Percentiles rank a stretch among this genome's conserved stretches.
phyloP scores from a whole-genome alignment of 148 eudicot species.

The Diospyros kaki region DNA sequence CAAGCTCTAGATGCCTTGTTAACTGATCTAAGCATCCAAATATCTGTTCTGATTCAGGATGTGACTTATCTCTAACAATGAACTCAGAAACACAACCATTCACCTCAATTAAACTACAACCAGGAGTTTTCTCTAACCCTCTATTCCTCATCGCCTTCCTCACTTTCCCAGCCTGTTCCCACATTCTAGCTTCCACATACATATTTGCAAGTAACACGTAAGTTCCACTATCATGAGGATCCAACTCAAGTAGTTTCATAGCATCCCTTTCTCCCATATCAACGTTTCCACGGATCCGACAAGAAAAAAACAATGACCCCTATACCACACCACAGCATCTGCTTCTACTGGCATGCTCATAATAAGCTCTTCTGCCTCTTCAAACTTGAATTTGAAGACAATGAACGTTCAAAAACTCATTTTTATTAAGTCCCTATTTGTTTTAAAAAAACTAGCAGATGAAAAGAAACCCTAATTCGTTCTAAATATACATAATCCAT shows the following conservation, averaged over 20 bases:
- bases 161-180: too few species aligned
- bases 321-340: constrained; percentile 56
- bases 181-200: constrained; percentile 54
- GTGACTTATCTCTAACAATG: too few species aligned
- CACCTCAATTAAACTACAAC: too few species aligned
- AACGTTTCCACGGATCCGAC: constrained; percentile 47
- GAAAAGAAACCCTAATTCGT: too few species aligned
- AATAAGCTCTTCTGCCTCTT: constrained; percentile 54
- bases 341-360: constrained; percentile 54
- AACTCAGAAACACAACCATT: too few species aligned
- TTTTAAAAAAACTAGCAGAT: too few species aligned
- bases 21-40: constrained; percentile 41
- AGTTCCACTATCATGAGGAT: constrained; percentile 55
- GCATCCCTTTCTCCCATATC: constrained; percentile 65
- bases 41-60: constrained; percentile 36
- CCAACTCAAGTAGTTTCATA: constrained; percentile 49
- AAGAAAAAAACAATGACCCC: constrained; percentile 56
- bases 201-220: constrained; percentile 55
- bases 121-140: too few species aligned
- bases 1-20: constrained; percentile 37
- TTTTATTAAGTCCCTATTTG: too few species aligned
- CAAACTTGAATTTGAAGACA: too few species aligned
- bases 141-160: too few species aligned
- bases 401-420: too few species aligned
- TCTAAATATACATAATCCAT: too few species aligned